A percentile compares a stretch with the other conserved stretches of the same genome.
Conservation (phyloP, 73 alveolate genomes). For the Blepharisma japonicum region DNA sequence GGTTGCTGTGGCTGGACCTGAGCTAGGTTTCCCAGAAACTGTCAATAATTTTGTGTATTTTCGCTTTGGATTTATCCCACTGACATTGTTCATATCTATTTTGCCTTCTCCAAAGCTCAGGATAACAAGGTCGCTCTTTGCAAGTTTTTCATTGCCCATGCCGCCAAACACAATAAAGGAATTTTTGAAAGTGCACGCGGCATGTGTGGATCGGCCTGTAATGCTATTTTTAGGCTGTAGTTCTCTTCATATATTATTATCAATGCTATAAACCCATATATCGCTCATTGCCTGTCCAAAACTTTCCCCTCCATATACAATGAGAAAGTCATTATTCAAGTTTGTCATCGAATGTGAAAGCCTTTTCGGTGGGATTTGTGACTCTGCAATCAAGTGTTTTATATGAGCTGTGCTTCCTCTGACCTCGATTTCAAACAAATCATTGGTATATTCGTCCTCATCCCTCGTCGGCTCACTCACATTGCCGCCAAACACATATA, state of each 20-base stretch:
- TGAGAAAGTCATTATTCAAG: neutral
- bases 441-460: neutral
- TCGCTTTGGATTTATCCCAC: conserved; percentile 10
- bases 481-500: conserved; percentile 10
- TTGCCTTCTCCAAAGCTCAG: neutral
- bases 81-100: neutral
- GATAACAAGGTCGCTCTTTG: neutral
- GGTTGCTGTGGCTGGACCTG: neutral
- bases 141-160: neutral
- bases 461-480: neutral
- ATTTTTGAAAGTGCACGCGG: neutral
- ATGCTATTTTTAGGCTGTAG: neutral
- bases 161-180: conserved; percentile 2
- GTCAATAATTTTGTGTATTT: neutral
- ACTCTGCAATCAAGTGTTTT: neutral
- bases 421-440: neutral
- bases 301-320: conserved; percentile 10
- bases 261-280: conserved; percentile 11
- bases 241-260: neutral
- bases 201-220: neutral
- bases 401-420: neutral
- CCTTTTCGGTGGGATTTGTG: neutral
- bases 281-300: neutral
- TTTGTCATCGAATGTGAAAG: neutral
- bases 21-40: neutral